These are phyloP conservation scores for Oxytropis ochrocephala DNA, from an alignment of 306 rosid genomes.

Conservation along the genomic window DNA sequence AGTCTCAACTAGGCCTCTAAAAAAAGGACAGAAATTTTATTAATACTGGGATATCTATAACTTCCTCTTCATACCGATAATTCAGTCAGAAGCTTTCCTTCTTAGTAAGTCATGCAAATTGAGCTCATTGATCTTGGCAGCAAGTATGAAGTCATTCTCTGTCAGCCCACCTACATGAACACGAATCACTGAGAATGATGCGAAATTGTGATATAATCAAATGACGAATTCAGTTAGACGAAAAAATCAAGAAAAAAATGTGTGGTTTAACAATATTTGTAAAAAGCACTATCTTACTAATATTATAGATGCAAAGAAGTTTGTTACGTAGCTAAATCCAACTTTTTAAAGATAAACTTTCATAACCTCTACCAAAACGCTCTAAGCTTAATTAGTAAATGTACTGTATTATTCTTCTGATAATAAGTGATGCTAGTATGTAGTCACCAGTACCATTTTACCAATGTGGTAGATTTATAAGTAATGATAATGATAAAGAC, in stretches of 20 bases:
- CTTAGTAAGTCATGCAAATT: constrained; percentile 48
- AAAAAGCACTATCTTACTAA: no score
- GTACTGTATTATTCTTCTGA: not conserved
- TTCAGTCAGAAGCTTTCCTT: constrained; percentile 33
- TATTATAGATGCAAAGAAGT: not conserved
- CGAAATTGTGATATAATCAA: not conserved
- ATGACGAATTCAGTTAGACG: not conserved
- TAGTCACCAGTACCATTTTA: not conserved
- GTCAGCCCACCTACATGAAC: constrained; percentile 75
- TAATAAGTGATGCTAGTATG: not conserved
- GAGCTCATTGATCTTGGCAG: constrained; percentile 64
- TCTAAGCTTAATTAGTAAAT: not conserved
- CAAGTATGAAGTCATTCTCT: constrained; percentile 88
- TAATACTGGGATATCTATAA: not conserved
- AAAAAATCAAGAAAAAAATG: not conserved
- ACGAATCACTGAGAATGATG: constrained; percentile 2
- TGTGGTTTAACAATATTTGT: not conserved
- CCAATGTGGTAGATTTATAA: not conserved
- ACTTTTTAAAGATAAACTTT: not conserved
- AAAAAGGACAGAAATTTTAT: not conserved
- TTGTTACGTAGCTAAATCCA: not conserved
- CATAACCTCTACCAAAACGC: not conserved
- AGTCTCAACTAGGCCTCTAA: no score
- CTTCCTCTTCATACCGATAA: not conserved
- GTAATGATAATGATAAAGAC: not conserved